Conservation (phyloP, 176 grass and related monocot genomes). For the Phragmites australis region DNA sequence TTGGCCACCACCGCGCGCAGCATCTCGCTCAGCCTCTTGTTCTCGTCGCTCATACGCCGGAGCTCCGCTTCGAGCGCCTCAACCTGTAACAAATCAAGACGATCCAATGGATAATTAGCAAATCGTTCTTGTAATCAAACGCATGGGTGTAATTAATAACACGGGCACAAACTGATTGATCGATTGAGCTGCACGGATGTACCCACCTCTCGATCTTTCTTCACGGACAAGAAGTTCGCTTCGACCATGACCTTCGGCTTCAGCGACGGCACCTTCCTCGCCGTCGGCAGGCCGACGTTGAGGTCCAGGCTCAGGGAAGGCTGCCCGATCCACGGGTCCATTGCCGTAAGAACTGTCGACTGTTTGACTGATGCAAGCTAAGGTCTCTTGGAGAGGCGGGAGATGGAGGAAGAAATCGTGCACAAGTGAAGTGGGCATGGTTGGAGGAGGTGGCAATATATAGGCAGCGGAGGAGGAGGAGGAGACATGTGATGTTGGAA, state of each 20-base stretch:
- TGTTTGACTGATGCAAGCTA: neutral
- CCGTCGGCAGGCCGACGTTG: constrained; percentile 46
- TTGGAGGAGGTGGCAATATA: neutral
- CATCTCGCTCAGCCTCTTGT: constrained; percentile 55
- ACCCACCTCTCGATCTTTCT: constrained; percentile 45
- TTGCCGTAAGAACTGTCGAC: constrained; percentile 5
- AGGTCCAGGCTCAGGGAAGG: constrained; percentile 61
- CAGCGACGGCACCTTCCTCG: neutral
- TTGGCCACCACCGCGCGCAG: constrained; percentile 52
- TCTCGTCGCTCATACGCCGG: constrained; percentile 59
- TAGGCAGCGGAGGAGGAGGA: neutral
- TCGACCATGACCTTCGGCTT: constrained; percentile 41
- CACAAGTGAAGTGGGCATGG: neutral
- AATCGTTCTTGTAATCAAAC: neutral
- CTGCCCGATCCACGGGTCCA: constrained; percentile 60
- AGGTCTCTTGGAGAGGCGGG: neutral
- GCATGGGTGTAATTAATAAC: neutral
- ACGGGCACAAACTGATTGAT: neutral
- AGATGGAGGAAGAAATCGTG: neutral
- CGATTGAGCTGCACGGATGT: neutral
- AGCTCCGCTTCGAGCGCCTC: constrained; percentile 59
- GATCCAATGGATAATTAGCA: neutral
- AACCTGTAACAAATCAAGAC: constrained; percentile 11
- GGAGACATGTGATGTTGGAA: neutral
- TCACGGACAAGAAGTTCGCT: constrained; percentile 54